Evolutionary conservation across 495 filamentous ascomycete genomes (phyloP).

Genomic region (Penicillium verhagenii): DNA sequence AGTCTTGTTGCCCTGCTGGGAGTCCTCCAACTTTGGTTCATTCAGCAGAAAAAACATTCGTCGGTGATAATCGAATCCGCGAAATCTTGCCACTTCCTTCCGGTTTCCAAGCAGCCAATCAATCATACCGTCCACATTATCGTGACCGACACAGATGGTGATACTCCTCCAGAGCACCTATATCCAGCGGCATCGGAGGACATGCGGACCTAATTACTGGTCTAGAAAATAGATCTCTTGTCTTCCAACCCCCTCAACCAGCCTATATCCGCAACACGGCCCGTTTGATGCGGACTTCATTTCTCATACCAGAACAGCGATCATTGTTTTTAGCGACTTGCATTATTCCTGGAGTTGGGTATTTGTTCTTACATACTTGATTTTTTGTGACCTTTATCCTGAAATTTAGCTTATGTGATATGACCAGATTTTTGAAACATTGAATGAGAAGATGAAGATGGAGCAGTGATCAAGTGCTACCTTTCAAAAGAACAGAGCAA

Average conservation of each 20-base stretch:
- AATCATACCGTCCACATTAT: constrained; percentile 41
- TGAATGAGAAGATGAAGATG: too few relatives aligned
- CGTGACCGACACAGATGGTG: constrained; percentile 31
- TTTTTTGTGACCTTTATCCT: too few relatives aligned
- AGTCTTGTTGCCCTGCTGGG: constrained; percentile 67
- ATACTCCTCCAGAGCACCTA: neutral
- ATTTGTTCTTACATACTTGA: neutral
- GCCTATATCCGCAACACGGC: neutral
- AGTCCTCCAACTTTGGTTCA: constrained; percentile 65
- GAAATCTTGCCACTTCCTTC: constrained; percentile 26
- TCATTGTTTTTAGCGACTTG: neutral
- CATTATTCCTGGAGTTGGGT: neutral
- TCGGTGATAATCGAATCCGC: constrained; percentile 36
- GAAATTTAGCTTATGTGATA: too few relatives aligned
- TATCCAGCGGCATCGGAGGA: neutral
- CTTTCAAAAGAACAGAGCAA: too few relatives aligned
- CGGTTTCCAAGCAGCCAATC: constrained; percentile 20
- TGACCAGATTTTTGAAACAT: too few relatives aligned
- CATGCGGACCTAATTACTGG: neutral
- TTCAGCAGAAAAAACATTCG: constrained; percentile 51
- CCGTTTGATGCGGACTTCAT: neutral
- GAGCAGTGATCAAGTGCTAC: too few relatives aligned
- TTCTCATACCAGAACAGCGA: neutral
- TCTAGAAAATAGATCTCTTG: neutral
- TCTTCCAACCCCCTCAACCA: neutral